A percentile compares a stretch with the other conserved stretches of the same genome.
Evolutionary conservation across 805 yeast genomes (phyloP).

Genomic region (Scheffersomyces spartinae): DNA sequence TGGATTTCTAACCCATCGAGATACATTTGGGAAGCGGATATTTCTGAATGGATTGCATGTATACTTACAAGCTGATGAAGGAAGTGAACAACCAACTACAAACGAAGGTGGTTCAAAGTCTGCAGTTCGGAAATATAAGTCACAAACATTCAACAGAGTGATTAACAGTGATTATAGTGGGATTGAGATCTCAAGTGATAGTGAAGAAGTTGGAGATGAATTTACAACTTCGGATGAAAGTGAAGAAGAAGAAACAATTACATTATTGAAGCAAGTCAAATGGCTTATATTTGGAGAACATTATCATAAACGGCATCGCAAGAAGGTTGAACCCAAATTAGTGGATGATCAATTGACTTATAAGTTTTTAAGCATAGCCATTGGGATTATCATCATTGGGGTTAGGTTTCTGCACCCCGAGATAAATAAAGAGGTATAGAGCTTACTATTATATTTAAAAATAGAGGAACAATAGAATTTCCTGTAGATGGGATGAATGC

Average conservation of each 20-base stretch:
- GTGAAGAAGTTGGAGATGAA: constrained; percentile 6
- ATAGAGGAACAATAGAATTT: no score
- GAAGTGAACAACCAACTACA: constrained; percentile 2
- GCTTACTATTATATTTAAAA: no score
- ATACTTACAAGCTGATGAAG: constrained; percentile 12
- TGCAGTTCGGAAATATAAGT: neutral
- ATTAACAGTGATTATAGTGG: constrained; percentile 3
- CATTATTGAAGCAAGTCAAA: neutral
- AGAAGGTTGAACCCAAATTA: constrained; percentile 7
- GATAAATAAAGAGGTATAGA: no score
- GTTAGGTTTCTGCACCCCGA: constrained; percentile 21
- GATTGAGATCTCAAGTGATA: constrained; percentile 1
- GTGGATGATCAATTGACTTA: constrained; percentile 26
- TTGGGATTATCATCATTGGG: constrained; percentile 30
- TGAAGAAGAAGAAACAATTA: constrained; percentile 4
- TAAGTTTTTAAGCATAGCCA: constrained; percentile 29
- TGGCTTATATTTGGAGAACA: neutral
- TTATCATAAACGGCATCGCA: constrained; percentile 1
- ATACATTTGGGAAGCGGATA: constrained; percentile 12
- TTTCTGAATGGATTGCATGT: constrained; percentile 16
- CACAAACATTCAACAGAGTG: constrained; percentile 1
- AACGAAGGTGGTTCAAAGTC: constrained; percentile 6
- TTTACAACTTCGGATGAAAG: constrained; percentile 3
- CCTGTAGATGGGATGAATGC: no score
- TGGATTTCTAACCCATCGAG: constrained; percentile 17